These are phyloP conservation scores for Rhazya stricta DNA, from an alignment of 257 asterid species.

Conservation along the genomic window DNA sequence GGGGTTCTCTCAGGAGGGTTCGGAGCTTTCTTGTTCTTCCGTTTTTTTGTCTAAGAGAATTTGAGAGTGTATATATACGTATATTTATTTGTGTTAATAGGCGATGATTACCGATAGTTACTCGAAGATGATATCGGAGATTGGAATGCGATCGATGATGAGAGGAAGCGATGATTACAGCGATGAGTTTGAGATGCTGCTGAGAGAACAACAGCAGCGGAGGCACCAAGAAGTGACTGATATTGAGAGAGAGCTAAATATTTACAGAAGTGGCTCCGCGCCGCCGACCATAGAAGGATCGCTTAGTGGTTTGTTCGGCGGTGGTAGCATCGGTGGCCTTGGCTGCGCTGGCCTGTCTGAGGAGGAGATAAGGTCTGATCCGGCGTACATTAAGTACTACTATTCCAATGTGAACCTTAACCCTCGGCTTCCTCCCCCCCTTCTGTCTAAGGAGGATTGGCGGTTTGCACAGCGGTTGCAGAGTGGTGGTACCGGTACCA, in stretches of 20 bases:
- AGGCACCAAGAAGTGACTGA: conserved; percentile 37
- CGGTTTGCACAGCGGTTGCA: conserved; percentile 37
- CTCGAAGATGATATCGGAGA: conserved; percentile 44
- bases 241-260: conserved; percentile 45
- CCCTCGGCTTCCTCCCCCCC: conserved; percentile 68
- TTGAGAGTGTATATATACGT: background rate
- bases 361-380: conserved; percentile 74
- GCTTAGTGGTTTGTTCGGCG: conserved; percentile 31
- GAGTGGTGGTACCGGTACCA: conserved; percentile 25
- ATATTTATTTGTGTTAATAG: conserved; percentile 12
- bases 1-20: background rate
- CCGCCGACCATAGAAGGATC: conserved; percentile 65
- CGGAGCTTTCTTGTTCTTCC: background rate
- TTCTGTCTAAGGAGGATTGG: conserved; percentile 46
- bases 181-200: conserved; percentile 47
- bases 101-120: conserved; percentile 42
- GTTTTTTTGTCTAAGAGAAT: background rate
- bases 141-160: conserved; percentile 39
- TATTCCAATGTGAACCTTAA: conserved; percentile 60
- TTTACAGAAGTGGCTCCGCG: conserved; percentile 61
- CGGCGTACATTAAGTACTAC: conserved; percentile 54
- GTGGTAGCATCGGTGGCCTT: conserved; percentile 12
- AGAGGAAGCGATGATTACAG: conserved; percentile 33
- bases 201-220: conserved; percentile 38
- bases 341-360: conserved; percentile 25